phyloP scores from a whole-genome alignment of 2,329 filamentous ascomycete genomes.

The Colletotrichum incanum region DNA sequence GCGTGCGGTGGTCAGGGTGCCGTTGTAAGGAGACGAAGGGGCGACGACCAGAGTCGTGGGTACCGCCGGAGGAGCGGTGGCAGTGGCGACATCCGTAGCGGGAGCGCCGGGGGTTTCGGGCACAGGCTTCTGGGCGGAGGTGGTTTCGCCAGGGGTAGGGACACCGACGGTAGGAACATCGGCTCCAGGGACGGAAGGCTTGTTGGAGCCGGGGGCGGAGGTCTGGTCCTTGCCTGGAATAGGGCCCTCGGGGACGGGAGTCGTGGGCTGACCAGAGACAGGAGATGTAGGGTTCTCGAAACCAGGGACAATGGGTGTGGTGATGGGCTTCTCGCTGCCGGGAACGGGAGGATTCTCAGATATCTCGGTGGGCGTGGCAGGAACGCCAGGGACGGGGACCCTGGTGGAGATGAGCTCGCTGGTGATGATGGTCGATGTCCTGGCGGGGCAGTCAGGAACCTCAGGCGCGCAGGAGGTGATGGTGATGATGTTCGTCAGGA shows the following conservation, averaged over 20 bases:
- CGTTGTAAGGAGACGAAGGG: conserved; percentile 32
- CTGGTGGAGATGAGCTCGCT: conserved; percentile 56
- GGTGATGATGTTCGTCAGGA: conserved; percentile 53
- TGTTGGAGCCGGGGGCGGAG: conserved; percentile 50
- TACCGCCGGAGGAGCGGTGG: background rate
- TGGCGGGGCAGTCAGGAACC: conserved; percentile 56
- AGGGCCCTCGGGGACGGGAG: conserved; percentile 50
- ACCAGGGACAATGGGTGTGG: conserved; percentile 18
- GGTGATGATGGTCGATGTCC: conserved; percentile 52
- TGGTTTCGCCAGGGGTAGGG: conserved; percentile 14
- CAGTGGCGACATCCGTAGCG: background rate
- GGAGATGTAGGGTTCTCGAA: conserved; percentile 14
- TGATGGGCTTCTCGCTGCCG: conserved; percentile 12
- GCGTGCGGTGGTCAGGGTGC: conserved; percentile 24
- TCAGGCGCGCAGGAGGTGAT: conserved; percentile 69
- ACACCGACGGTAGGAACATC: conserved; percentile 2
- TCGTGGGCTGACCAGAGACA: conserved; percentile 50
- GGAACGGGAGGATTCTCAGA: conserved; percentile 33
- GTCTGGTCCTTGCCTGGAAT: conserved; percentile 59
- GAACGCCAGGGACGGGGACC: conserved; percentile 8
- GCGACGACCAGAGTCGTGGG: conserved; percentile 36
- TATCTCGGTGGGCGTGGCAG: conserved; percentile 23
- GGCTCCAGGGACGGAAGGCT: conserved; percentile 9
- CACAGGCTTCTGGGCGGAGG: conserved; percentile 13
- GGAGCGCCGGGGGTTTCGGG: conserved; percentile 12